Percentiles rank a stretch among this genome's conserved stretches.
phyloP scores from a whole-genome alignment of 768 basidiomycete genomes.

The Sarcodon sp. region DNA sequence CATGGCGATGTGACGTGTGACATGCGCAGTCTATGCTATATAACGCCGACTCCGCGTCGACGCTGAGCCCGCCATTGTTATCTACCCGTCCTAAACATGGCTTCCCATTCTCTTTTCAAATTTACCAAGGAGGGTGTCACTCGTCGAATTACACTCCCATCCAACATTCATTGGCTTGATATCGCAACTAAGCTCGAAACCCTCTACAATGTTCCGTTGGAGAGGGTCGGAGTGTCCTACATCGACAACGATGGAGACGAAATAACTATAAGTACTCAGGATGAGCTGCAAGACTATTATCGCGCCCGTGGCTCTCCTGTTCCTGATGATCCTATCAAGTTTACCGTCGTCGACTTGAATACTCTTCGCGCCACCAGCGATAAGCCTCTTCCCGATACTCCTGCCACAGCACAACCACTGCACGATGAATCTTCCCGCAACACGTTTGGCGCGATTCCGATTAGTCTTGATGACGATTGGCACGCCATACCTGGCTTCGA shows the following conservation, averaged over 20 bases:
- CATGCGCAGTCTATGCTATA: background rate
- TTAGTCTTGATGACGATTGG: slow-evolving; percentile 47
- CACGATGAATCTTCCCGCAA: slow-evolving; percentile 30
- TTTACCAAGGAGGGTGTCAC: slow-evolving; percentile 44
- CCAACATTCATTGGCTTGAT: slow-evolving; percentile 26
- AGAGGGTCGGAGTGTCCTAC: slow-evolving; percentile 57
- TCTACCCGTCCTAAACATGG: slow-evolving; percentile 22
- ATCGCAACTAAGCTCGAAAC: slow-evolving; percentile 43
- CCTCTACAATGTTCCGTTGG: slow-evolving; percentile 43
- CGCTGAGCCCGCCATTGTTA: background rate
- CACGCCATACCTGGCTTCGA: slow-evolving; percentile 29
- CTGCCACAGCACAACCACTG: slow-evolving; percentile 6
- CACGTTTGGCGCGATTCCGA: slow-evolving; percentile 42
- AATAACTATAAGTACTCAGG: slow-evolving; percentile 64
- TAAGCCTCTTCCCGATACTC: slow-evolving; percentile 19
- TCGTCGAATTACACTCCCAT: slow-evolving; percentile 42
- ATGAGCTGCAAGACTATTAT: slow-evolving; percentile 70
- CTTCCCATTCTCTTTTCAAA: slow-evolving; percentile 46
- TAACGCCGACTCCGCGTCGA: background rate
- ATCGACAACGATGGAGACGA: slow-evolving; percentile 62
- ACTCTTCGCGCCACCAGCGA: slow-evolving; percentile 19
- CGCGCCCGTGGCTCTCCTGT: slow-evolving; percentile 12
- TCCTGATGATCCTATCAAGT: slow-evolving; percentile 27
- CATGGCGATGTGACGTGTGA: too few relatives aligned
- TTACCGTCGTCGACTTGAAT: slow-evolving; percentile 49